Evolutionary conservation across 1,284 basidiomycete genomes (phyloP), one percentile per base, ranked within the genome.

Genomic region (Chondrostereum purpureum): DNA sequence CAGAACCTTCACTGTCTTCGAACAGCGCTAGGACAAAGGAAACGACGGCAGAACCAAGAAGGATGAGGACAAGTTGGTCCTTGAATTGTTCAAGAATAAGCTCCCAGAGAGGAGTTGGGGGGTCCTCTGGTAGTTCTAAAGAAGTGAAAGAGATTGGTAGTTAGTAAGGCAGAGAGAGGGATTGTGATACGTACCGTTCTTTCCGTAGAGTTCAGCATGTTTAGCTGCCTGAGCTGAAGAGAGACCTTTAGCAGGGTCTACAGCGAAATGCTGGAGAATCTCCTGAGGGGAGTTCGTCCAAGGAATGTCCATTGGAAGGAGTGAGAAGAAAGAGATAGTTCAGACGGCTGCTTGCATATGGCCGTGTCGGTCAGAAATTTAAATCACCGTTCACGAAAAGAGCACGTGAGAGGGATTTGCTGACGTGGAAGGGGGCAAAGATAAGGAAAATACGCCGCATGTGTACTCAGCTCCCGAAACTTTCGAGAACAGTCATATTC

Each of bases 11-110:
- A 1, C 75, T 68, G 37, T 83, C 77, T 61, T 97, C 93, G 48
- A 96, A 73, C 31, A 94, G 66, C 6, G 93, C 93, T 22, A 97
- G 74, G 10, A 92, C 70, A 61, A 96, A 93, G 2, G 92, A 96
- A 50, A 96, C 77, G 41, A 89, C 81, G 12, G 93, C 93, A 4
- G 92, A 95, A 2, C 78, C 91, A 36, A 97, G 83, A 19, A 97
- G 78, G 59, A 97, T 96, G 50, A 97, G 81, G 17, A 95, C 93
- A 18, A 97, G 81, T 66, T 94, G 91, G 68, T 97, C 93, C 71
- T 96, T 88, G 76, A 99, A 99, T 69, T 99, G 95, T 55, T 95
- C 93, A 16, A 99, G 75, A 50, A 99, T 89, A 50, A 98, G 81
- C 58, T 90, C 79, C 88, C 91, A 93, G 36, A 99, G 64, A 3